phyloP scores from a whole-genome alignment of 805 yeast species.

The Nematodospora valgi region DNA sequence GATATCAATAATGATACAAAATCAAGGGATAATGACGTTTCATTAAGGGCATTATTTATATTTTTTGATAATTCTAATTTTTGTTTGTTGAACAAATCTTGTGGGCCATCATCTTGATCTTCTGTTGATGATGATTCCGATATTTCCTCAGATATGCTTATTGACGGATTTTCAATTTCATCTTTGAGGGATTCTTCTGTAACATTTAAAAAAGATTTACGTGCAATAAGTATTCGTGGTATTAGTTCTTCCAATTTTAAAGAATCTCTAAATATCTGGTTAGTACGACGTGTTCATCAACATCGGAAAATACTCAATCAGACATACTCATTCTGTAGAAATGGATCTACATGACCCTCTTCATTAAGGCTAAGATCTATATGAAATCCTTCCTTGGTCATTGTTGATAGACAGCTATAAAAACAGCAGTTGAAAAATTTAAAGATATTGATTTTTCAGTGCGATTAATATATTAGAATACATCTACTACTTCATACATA shows the following conservation, averaged over 20 bases:
- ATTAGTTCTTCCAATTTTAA: slow-evolving; percentile 53
- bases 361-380: slow-evolving; percentile 28
- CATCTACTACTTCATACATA: background rate
- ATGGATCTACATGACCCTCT: slow-evolving; percentile 33
- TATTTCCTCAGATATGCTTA: slow-evolving; percentile 9
- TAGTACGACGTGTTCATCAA: no score
- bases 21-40: slow-evolving; percentile 83
- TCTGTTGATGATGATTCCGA: slow-evolving; percentile 8
- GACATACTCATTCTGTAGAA: slow-evolving; percentile 38
- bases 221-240: slow-evolving; percentile 55
- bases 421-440: no score
- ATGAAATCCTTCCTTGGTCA: slow-evolving; percentile 9
- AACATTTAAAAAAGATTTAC: slow-evolving; percentile 56
- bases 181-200: slow-evolving; percentile 51
- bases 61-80: slow-evolving; percentile 52
- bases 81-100: slow-evolving; percentile 44
- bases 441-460: background rate
- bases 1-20: slow-evolving; percentile 82
- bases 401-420: no score
- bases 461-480: background rate
- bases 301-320: no score
- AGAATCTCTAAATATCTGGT: slow-evolving; percentile 33
- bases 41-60: slow-evolving; percentile 73
- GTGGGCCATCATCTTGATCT: slow-evolving; percentile 17
- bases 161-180: slow-evolving; percentile 36